phyloP scores from a whole-genome alignment of 441 rosid species.

The Bocquillonia castaneifolia region DNA sequence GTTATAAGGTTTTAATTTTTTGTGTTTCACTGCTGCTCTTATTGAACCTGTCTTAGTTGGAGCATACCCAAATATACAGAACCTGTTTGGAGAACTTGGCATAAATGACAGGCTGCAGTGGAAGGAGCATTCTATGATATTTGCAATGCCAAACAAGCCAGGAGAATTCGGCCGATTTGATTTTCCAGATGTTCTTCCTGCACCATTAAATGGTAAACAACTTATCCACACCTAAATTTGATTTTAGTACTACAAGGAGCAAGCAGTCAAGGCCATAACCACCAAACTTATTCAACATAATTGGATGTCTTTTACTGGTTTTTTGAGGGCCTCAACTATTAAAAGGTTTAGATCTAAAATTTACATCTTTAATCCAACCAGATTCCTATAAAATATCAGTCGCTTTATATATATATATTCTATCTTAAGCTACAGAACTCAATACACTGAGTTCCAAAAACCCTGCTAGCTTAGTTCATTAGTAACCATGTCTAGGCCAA shows the following conservation, averaged over 20 bases:
- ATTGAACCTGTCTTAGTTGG: constrained; percentile 48
- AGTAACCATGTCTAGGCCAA: too few relatives aligned
- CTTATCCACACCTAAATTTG: neutral
- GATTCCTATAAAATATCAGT: too few relatives aligned
- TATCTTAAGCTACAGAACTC: too few relatives aligned
- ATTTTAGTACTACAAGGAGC: neutral
- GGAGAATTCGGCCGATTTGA: constrained; percentile 97
- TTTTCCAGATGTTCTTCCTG: constrained; percentile 78
- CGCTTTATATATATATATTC: too few relatives aligned
- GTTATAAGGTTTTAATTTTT: constrained; percentile 1
- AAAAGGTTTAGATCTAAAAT: too few relatives aligned
- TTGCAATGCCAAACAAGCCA: constrained; percentile 94
- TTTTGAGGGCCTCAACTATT: too few relatives aligned
- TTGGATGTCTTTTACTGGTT: too few relatives aligned
- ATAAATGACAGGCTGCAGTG: constrained; percentile 85
- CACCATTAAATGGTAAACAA: constrained; percentile 83
- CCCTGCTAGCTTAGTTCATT: too few relatives aligned
- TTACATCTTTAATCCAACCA: too few relatives aligned
- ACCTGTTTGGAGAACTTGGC: constrained; percentile 89
- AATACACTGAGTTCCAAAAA: too few relatives aligned
- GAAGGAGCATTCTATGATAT: constrained; percentile 98
- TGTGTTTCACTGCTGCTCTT: constrained; percentile 11
- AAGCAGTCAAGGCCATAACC: too few relatives aligned
- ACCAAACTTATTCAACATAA: too few relatives aligned
- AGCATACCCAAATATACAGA: constrained; percentile 91